phyloP scores from a whole-genome alignment of 2,329 filamentous ascomycete species.

The Ascochyta lentis region DNA sequence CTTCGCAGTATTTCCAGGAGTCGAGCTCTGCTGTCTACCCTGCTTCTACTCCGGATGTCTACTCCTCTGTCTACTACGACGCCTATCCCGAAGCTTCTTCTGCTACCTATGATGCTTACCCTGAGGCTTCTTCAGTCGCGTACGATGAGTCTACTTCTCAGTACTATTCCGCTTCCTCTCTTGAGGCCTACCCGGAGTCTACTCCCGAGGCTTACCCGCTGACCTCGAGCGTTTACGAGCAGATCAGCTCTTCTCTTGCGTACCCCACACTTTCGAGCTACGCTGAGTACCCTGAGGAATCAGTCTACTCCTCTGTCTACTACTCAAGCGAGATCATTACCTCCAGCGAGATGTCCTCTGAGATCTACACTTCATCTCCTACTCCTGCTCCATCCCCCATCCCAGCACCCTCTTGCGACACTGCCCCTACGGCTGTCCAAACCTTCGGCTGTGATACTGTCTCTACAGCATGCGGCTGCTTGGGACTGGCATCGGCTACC shows the following conservation, averaged over 20 bases:
- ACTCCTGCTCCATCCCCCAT: conserved; percentile 3
- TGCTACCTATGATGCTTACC: conserved; percentile 3
- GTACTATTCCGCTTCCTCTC: not conserved
- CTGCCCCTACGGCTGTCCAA: conserved; percentile 16
- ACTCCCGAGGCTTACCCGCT: conserved; percentile 7
- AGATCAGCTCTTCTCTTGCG: conserved; percentile 11
- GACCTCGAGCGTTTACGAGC: conserved; percentile 16
- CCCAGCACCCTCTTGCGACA: conserved; percentile 13
- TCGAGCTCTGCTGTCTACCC: conserved; percentile 8
- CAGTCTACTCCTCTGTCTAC: not conserved
- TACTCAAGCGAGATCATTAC: conserved; percentile 5
- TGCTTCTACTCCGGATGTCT: not conserved
- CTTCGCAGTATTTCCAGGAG: not conserved
- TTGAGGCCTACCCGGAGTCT: not conserved
- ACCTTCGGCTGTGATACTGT: conserved; percentile 12
- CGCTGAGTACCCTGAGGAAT: not conserved
- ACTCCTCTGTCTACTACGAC: conserved; percentile 4
- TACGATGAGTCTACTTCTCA: not conserved
- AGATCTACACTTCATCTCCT: conserved; percentile 6
- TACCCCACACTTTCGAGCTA: conserved; percentile 8
- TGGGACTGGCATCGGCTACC: conserved; percentile 17
- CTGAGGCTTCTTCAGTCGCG: conserved; percentile 4
- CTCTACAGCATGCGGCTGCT: conserved; percentile 17
- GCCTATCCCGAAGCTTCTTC: conserved; percentile 10
- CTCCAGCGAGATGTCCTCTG: conserved; percentile 6